A percentile compares a stretch with the other conserved stretches of the same genome.
Conservation (phyloP, 2,329 filamentous ascomycete genomes). For the Rhytidhysteron rufulum region DNA sequence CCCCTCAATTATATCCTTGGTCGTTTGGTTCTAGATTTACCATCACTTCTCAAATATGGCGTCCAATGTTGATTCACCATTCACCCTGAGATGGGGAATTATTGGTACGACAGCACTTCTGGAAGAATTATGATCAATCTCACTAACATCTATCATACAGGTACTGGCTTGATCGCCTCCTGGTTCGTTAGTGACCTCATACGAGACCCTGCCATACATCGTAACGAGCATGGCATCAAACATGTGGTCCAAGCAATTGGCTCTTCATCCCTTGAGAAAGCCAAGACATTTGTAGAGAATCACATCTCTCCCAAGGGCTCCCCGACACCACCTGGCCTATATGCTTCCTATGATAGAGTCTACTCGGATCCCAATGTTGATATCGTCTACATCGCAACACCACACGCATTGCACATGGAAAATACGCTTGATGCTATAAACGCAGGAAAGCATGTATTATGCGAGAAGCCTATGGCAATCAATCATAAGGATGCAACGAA, state of each 20-base stretch:
- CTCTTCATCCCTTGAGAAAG: constrained; percentile 13
- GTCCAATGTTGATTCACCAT: too few relatives aligned
- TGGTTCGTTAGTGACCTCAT: constrained; percentile 10
- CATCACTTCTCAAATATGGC: too few relatives aligned
- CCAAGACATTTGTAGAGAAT: constrained; percentile 7
- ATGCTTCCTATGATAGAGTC: constrained; percentile 73
- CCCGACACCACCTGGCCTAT: constrained; percentile 59
- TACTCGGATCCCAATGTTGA: constrained; percentile 71
- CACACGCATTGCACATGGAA: constrained; percentile 84
- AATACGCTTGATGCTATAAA: constrained; percentile 74
- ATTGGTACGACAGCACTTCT: too few relatives aligned
- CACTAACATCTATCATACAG: too few relatives aligned
- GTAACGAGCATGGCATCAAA: constrained; percentile 9
- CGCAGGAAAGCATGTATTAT: constrained; percentile 78
- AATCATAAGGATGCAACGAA: constrained; percentile 69
- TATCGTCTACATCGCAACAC: constrained; percentile 81
- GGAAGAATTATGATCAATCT: too few relatives aligned
- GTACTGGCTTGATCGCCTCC: constrained; percentile 8
- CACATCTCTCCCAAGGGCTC: constrained; percentile 27
- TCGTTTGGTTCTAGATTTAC: too few relatives aligned
- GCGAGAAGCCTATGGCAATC: constrained; percentile 82
- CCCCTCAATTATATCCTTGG: too few relatives aligned
- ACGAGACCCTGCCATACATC: too few relatives aligned
- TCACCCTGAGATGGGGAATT: too few relatives aligned
- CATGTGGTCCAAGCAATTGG: constrained; percentile 14